Conservation (phyloP, 129 eudicot genomes). For the Scalesia atractyloides region DNA sequence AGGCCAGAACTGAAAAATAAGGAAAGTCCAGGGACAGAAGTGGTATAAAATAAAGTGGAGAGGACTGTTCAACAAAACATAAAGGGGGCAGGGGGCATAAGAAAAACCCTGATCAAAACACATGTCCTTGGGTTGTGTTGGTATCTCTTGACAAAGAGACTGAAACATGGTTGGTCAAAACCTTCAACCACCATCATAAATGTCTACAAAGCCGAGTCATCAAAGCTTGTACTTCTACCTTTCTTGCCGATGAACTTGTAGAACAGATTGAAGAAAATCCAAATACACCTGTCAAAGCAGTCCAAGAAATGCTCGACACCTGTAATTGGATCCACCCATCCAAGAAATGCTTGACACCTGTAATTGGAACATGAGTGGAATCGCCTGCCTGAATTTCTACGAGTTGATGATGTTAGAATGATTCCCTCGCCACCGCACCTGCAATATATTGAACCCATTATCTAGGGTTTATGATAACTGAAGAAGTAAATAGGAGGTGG, state of each 20-base stretch:
- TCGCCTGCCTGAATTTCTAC: no score
- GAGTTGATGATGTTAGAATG: no score
- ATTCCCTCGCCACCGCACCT: no score
- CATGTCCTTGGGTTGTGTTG: neutral
- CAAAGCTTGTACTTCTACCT: neutral
- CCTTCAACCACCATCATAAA: neutral
- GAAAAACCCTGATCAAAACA: neutral
- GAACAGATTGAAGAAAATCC: neutral
- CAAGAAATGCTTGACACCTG: no score
- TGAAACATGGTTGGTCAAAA: neutral
- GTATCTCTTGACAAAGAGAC: neutral
- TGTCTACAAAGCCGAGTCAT: neutral
- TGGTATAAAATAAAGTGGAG: no score
- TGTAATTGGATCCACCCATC: no score
- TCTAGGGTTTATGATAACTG: no score
- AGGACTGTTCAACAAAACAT: neutral
- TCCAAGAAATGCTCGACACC: neutral
- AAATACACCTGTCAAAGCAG: neutral
- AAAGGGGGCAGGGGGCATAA: neutral
- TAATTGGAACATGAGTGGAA: no score
- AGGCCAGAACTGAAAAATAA: no score
- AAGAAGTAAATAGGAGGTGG: no score
- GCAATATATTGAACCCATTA: no score
- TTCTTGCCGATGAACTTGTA: neutral
- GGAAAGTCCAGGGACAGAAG: no score